These are phyloP conservation scores for Begonia loranthoides DNA, from an alignment of 306 rosid genomes.

Conservation along the genomic window DNA sequence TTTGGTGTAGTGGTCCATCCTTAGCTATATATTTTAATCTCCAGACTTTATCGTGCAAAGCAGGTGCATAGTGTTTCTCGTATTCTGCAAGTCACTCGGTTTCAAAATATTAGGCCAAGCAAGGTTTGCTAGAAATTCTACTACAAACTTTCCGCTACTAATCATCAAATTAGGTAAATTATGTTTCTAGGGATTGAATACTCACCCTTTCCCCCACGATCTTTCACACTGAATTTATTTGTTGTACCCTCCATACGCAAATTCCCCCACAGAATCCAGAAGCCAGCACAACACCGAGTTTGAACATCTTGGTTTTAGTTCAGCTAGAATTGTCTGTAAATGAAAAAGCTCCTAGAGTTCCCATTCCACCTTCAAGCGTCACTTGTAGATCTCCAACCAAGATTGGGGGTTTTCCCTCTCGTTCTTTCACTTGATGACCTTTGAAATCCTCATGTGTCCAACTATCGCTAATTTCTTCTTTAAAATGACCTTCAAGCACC, in stretches of 20 bases:
- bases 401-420: conserved; percentile 81
- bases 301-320: conserved; percentile 75
- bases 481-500: conserved; percentile 81
- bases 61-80: conserved; percentile 88
- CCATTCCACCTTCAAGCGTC: conserved; percentile 67
- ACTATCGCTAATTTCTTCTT: conserved; percentile 42
- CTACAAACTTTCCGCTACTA: too few species aligned
- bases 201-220: conserved; percentile 95
- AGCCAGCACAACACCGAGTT: conserved; percentile 64
- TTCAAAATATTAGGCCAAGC: too few species aligned
- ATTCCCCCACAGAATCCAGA: conserved; percentile 46
- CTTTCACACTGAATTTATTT: conserved; percentile 70
- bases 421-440: conserved; percentile 61
- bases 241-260: conserved; percentile 76
- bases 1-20: conserved; percentile 84
- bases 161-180: too few species aligned
- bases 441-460: conserved; percentile 57
- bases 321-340: conserved; percentile 94
- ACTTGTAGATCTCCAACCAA: conserved; percentile 65
- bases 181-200: conserved; percentile 7
- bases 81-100: conserved; percentile 32
- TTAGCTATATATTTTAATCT: conserved; percentile 77
- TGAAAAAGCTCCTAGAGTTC: conserved; percentile 61
- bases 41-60: conserved; percentile 81
- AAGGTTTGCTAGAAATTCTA: too few species aligned